A percentile compares a stretch with the other conserved stretches of the same genome.
Evolutionary conservation across 371 early-diverging fungal species (phyloP).

Genomic region (Mortierella sp.): DNA sequence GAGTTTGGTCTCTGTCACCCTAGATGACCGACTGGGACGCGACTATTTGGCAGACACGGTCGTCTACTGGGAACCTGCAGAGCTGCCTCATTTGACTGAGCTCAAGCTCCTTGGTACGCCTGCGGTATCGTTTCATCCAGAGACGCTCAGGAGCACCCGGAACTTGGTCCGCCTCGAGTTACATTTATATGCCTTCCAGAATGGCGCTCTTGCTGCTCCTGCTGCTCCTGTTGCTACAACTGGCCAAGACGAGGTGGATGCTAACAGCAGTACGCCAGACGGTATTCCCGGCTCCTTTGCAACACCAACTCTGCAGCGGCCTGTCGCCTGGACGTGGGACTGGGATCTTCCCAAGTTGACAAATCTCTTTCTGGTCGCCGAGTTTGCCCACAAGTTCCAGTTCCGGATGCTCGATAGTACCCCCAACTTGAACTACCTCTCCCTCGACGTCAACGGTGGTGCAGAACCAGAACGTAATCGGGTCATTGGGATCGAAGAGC

Average conservation of each 20-base stretch:
- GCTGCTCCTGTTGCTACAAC: neutral
- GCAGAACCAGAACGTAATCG: neutral
- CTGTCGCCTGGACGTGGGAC: neutral
- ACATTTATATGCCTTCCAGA: neutral
- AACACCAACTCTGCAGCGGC: neutral
- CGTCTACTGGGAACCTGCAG: neutral
- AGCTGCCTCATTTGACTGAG: neutral
- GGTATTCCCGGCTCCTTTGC: neutral
- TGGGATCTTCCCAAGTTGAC: neutral
- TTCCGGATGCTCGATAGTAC: constrained; percentile 3
- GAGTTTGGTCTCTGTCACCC: too few relatives aligned
- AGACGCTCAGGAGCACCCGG: neutral
- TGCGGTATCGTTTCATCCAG: neutral
- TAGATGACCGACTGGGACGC: too few relatives aligned
- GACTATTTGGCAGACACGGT: neutral
- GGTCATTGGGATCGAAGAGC: neutral
- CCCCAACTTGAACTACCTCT: neutral
- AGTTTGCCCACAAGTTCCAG: neutral
- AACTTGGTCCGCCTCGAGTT: neutral
- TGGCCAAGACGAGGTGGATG: neutral
- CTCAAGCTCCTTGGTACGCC: neutral
- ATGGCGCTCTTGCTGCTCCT: neutral
- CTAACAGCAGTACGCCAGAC: too few relatives aligned
- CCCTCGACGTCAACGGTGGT: neutral
- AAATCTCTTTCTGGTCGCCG: neutral